phyloP scores from a whole-genome alignment of 1,284 basidiomycete species.

The Cutaneotrichosporon spelunceum region DNA sequence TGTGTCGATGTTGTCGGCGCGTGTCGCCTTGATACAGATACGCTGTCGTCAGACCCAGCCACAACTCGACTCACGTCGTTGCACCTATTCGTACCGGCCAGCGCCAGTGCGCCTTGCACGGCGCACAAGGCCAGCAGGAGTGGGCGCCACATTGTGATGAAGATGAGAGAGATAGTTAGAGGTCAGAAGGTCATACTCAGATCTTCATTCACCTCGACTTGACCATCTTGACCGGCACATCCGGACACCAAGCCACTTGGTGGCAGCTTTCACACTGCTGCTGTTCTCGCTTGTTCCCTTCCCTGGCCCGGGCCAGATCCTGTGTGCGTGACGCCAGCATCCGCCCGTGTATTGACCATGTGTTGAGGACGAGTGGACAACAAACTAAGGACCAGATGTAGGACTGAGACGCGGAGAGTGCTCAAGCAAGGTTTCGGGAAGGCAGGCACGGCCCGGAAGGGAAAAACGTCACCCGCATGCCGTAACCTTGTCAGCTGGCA shows the following conservation, averaged over 20 bases:
- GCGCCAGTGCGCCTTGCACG: not conserved
- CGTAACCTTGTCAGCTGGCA: not conserved
- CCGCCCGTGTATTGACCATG: not conserved
- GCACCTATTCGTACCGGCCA: constrained; percentile 8
- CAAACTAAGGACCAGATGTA: not conserved
- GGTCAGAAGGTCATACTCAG: not conserved
- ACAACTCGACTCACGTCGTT: not conserved
- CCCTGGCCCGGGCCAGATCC: not conserved
- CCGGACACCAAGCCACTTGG: not conserved
- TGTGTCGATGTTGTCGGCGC: constrained; percentile 12
- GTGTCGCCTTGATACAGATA: constrained; percentile 13
- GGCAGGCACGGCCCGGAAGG: constrained; percentile 2
- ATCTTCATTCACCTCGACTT: constrained; percentile 1
- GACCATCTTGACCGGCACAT: not conserved
- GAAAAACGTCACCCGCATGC: not conserved
- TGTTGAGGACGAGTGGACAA: not conserved
- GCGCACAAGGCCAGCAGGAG: constrained; percentile 1
- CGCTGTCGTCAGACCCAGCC: constrained; percentile 5
- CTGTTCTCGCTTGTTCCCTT: not conserved
- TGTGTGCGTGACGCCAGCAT: not conserved
- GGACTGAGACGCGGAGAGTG: not conserved
- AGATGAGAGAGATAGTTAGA: not conserved
- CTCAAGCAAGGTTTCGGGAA: constrained; percentile 1
- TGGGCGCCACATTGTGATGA: constrained; percentile 7
- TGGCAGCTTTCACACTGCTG: not conserved